Evolutionary conservation across 768 basidiomycete species (phyloP).

Genomic region (Collybia mongolica): DNA sequence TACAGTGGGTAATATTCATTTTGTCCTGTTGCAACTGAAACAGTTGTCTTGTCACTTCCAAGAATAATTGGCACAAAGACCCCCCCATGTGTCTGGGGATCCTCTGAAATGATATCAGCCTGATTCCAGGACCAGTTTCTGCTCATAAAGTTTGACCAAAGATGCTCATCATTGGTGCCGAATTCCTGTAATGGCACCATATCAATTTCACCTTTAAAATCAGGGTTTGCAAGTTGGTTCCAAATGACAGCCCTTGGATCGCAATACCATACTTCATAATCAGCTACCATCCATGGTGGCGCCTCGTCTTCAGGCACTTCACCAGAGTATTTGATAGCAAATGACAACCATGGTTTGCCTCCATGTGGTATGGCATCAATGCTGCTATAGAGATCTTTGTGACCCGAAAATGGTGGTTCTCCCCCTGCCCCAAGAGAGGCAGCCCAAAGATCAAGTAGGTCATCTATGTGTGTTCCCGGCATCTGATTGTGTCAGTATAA

Average conservation of each 20-base stretch:
- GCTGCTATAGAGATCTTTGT: slow-evolving; percentile 25
- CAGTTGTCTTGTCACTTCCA: slow-evolving; percentile 29
- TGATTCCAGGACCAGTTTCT: slow-evolving; percentile 25
- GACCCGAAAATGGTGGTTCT: slow-evolving; percentile 27
- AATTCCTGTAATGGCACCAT: slow-evolving; percentile 24
- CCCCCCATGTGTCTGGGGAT: slow-evolving; percentile 11
- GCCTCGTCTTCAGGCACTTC: slow-evolving; percentile 14
- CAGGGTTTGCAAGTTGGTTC: slow-evolving; percentile 30
- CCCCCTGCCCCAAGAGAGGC: slow-evolving; percentile 5
- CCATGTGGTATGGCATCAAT: slow-evolving; percentile 35
- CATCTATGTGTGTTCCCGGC: slow-evolving; percentile 5
- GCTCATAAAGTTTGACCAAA: slow-evolving; percentile 21
- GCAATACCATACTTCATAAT: slow-evolving; percentile 31
- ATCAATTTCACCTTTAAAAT: slow-evolving; percentile 32
- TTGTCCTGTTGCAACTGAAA: slow-evolving; percentile 20
- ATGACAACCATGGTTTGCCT: slow-evolving; percentile 33
- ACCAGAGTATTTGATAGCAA: slow-evolving; percentile 25
- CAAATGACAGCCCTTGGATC: slow-evolving; percentile 24
- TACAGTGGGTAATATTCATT: slow-evolving; percentile 21
- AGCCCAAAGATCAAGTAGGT: slow-evolving; percentile 6
- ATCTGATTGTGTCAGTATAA: slow-evolving; percentile 1
- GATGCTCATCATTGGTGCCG: slow-evolving; percentile 11
- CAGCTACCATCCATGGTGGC: slow-evolving; percentile 29
- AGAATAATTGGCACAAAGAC: slow-evolving; percentile 20
- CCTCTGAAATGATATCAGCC: slow-evolving; percentile 10